Evolutionary conservation across 192 early-diverging fungal species (phyloP), one percentile per base, ranked within the genome.

Genomic region (Powellomyces hirtus): DNA sequence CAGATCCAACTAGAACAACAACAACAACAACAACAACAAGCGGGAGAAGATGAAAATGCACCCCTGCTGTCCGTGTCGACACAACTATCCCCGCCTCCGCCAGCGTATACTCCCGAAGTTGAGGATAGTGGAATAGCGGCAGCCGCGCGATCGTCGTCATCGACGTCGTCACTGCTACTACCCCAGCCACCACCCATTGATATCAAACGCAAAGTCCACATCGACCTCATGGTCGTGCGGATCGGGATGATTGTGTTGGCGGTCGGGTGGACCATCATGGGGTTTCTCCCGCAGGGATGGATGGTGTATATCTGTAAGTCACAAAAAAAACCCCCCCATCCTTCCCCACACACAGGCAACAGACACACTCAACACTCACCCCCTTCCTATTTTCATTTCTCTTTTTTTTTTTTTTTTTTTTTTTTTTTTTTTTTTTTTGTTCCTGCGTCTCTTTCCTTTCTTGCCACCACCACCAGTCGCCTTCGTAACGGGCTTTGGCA

Each of bases 241-340:
- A 8, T 64, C 7, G 74, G 71, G 5, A 51, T 79, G 49, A 30
- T 56, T 10, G 29, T 68, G 22, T 40, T 38, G 30, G 70, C 57
- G 0, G 57, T 59, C 40, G 71, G 71, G 30, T 60, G 45, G 30
- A 14, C 53, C 18, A 55, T 14, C 6, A 57, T 76, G 4, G 73
- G 62, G 22, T 36, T 79, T 1, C 65, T 72, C 2, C 26, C 44
- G n/a, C n/a, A 69, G 45, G 65, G 65, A 8, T 60, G 61, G 62
- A 76, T 70, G 71, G 58, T 79, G 24, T 79, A 69, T 36, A 59
- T 35, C 14, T 59, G 73, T 75, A 67, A 59, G 73, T 73, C 34
- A n/a, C n/a, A n/a, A n/a, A n/a, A n/a, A n/a, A n/a, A n/a, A n/a
- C n/a, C 18, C 36, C 72, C 29, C 31, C 50, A n/a, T 71, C 57